Evolutionary conservation across 2,329 filamentous ascomycete genomes (phyloP), one percentile per base, ranked within the genome.

Genomic region (Colletotrichum melonis): DNA sequence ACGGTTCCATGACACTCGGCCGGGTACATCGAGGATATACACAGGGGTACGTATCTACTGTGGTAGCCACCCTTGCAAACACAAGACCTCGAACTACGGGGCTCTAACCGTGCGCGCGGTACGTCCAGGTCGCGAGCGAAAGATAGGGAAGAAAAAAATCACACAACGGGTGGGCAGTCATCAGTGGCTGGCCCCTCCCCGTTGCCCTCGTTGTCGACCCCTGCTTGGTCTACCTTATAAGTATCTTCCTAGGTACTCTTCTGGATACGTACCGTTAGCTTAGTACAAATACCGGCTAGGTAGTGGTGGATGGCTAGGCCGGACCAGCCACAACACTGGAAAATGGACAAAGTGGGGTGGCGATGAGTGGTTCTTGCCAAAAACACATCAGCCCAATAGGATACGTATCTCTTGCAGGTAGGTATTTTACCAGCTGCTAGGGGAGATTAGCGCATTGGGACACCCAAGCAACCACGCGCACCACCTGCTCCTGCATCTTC

Each of bases 91-190:
- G 67, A 30, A 22, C 60, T 49, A 42, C 60, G 67, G 58, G 72
- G 63, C 72, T 67, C 68, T 75, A 78, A 78, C 79, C 79, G 78
- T 79, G 78, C 77, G 75, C 76, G 75, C 77, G 78, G 78, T 75
- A 78, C 74, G 63, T 76, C 16, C 16, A 42, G 38, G 5, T 42
- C n/a, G 62, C 54, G 19, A 54, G 54, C 52, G 42, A 72, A 55
- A 19, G 32, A 35, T 11, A 35, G 32, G 4, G 2, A 19, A 42
- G 38, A 58, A 30, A 35, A 57, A 64, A 30, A 26, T 56, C 46
- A 54, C 28, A 58, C 52, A 60, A 54, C 60, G 8, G 38, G 38
- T 42, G 12, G 38, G 38, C 38, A 42, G 38, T 19, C 38, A 19
- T 16, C 38, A 28, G 67, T 63, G 56, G 67, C 28, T 65, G 42